Percentiles rank a stretch among this genome's conserved stretches.
phyloP scores from a whole-genome alignment of 192 early-diverging fungal genomes.

The Powellomyces hirtus region DNA sequence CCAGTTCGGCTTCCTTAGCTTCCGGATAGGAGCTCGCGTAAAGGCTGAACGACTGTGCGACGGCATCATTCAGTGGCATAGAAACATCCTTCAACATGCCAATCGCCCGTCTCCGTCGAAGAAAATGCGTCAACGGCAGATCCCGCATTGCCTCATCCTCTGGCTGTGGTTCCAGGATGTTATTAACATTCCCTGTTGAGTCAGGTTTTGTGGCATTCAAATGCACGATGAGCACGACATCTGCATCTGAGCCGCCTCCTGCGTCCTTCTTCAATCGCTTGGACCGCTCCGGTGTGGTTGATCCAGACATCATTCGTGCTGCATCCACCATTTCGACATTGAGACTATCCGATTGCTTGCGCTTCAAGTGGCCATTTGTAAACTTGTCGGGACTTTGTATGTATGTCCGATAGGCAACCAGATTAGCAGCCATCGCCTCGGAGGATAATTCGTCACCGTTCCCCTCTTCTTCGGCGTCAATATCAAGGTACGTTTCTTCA shows the following conservation, averaged over 20 bases:
- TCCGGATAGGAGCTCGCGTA: conserved; percentile 5
- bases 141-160: background rate
- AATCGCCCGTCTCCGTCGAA: conserved; percentile 2
- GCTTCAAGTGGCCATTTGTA: background rate
- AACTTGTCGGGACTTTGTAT: background rate
- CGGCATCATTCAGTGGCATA: conserved; percentile 26
- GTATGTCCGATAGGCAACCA: conserved; percentile 7
- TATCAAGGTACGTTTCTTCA: conserved; percentile 26
- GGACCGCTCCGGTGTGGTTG: background rate
- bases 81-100: conserved; percentile 6
- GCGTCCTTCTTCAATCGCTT: background rate
- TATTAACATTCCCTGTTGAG: background rate
- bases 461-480: conserved; percentile 22
- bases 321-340: background rate
- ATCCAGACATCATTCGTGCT: background rate
- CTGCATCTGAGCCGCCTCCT: background rate
- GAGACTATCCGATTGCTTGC: background rate
- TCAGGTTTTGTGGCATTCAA: background rate
- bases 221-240: background rate
- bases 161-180: background rate
- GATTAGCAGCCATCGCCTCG: background rate
- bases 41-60: conserved; percentile 17
- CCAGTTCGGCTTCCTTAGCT: conserved; percentile 41
- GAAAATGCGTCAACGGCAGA: conserved; percentile 12
- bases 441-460: conserved; percentile 8